Evolutionary conservation across 768 basidiomycete genomes (phyloP).

Genomic region (Suillus subalutaceus): DNA sequence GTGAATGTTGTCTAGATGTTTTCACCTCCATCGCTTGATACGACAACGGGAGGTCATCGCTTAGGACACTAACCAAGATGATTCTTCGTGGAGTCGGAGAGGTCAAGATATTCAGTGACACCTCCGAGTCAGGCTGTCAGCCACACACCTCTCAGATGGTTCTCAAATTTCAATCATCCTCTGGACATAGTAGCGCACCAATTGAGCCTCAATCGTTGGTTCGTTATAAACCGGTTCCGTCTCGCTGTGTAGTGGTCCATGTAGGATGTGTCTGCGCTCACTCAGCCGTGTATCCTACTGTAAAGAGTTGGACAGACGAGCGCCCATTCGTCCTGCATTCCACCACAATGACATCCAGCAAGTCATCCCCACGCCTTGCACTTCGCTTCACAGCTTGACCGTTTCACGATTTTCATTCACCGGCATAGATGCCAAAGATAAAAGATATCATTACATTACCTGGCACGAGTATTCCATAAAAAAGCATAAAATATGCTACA

Average conservation of each 20-base stretch:
- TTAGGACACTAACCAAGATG: not conserved
- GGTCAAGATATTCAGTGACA: not conserved
- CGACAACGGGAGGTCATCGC: not conserved
- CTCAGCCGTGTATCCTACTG: not conserved
- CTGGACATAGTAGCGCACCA: not conserved
- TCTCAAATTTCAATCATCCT: not conserved
- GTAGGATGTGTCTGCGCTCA: no score
- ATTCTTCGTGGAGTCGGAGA: not conserved
- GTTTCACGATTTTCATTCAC: not conserved
- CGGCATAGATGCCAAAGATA: not conserved
- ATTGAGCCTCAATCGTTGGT: not conserved
- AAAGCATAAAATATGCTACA: conserved; percentile 10
- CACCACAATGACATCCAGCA: not conserved
- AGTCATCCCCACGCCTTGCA: not conserved
- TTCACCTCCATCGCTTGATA: not conserved
- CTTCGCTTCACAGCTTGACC: not conserved
- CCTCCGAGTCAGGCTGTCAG: not conserved
- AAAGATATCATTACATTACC: conserved; percentile 9
- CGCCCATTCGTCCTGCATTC: no score
- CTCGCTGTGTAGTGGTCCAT: not conserved
- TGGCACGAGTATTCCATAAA: conserved; percentile 2
- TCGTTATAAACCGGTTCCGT: not conserved
- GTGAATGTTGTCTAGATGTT: not conserved
- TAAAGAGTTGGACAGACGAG: no score
- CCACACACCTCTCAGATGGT: not conserved